Evolutionary conservation across 2,329 filamentous ascomycete species (phyloP).

Genomic region (Stachybotrys chlorohalonatus): DNA sequence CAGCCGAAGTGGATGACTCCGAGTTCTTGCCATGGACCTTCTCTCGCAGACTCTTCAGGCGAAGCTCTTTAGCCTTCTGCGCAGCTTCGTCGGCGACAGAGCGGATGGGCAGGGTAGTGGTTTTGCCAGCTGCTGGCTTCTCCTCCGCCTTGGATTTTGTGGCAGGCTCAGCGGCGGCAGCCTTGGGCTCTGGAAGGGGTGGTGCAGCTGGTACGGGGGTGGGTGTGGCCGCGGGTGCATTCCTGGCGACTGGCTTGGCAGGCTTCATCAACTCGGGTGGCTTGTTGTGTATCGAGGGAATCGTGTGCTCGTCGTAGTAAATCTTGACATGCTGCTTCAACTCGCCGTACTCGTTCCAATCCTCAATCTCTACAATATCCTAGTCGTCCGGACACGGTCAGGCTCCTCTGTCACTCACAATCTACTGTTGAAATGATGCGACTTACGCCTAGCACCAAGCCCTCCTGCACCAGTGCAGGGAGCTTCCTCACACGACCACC

Average conservation of each 20-base stretch:
- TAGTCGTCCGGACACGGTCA: slow-evolving; percentile 24
- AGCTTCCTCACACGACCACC: slow-evolving; percentile 62
- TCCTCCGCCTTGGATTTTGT: slow-evolving; percentile 11
- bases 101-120: slow-evolving; percentile 33
- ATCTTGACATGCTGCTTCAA: slow-evolving; percentile 76
- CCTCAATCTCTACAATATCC: slow-evolving; percentile 91
- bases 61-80: slow-evolving; percentile 52
- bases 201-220: slow-evolving; percentile 2
- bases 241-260: slow-evolving; percentile 12
- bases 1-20: slow-evolving; percentile 8
- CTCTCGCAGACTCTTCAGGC: slow-evolving; percentile 42
- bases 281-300: slow-evolving; percentile 44
- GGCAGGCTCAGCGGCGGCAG: slow-evolving; percentile 5
- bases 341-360: slow-evolving; percentile 99
- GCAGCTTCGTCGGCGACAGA: slow-evolving; percentile 58
- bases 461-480: slow-evolving; percentile 81
- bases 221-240: slow-evolving; percentile 13
- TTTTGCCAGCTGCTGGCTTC: slow-evolving; percentile 6
- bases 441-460: slow-evolving; percentile 75
- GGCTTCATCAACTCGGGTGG: slow-evolving; percentile 30
- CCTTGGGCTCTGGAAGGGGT: slow-evolving; percentile 10
- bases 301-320: slow-evolving; percentile 53
- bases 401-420: background rate
- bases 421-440: background rate
- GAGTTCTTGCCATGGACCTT: slow-evolving; percentile 43